A percentile compares a stretch with the other conserved stretches of the same genome.
Evolutionary conservation across 2,329 filamentous ascomycete species (phyloP).

Genomic region (Lasiodiplodia sp.): DNA sequence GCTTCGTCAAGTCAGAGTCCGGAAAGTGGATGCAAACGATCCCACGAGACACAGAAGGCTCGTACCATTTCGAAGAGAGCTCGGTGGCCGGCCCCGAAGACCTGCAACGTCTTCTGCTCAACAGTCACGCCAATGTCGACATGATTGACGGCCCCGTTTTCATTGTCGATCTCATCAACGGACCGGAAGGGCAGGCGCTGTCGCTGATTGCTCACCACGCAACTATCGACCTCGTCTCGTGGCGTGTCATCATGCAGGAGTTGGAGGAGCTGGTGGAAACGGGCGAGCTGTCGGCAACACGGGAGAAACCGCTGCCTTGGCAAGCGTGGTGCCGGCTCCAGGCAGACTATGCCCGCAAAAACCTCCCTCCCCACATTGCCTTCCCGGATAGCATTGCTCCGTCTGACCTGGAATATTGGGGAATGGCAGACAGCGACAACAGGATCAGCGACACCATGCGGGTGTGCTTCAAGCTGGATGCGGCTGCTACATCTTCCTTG

Average conservation of each 20-base stretch:
- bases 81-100: slow-evolving; percentile 5
- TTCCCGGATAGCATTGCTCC: slow-evolving; percentile 38
- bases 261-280: slow-evolving; percentile 42
- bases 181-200: slow-evolving; percentile 6
- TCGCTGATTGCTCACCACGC: slow-evolving; percentile 39
- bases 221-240: slow-evolving; percentile 48
- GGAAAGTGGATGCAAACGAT: slow-evolving; percentile 43
- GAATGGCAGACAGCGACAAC: slow-evolving; percentile 43
- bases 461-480: slow-evolving; percentile 41
- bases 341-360: slow-evolving; percentile 31
- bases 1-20: slow-evolving; percentile 37
- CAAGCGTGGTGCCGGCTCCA: slow-evolving; percentile 48
- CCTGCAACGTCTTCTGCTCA: slow-evolving; percentile 1
- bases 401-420: slow-evolving; percentile 48
- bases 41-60: slow-evolving; percentile 8
- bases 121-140: slow-evolving; percentile 13
- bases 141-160: slow-evolving; percentile 16
- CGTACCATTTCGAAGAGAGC: slow-evolving; percentile 3
- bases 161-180: slow-evolving; percentile 13
- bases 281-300: slow-evolving; percentile 35
- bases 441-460: slow-evolving; percentile 43
- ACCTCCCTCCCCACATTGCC: slow-evolving; percentile 39
- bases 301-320: slow-evolving; percentile 44
- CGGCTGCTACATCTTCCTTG: slow-evolving; percentile 39
- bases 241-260: slow-evolving; percentile 50